These are phyloP conservation scores for Penicillium antarcticum DNA, from an alignment of 495 filamentous ascomycete species.

Conservation along the genomic window DNA sequence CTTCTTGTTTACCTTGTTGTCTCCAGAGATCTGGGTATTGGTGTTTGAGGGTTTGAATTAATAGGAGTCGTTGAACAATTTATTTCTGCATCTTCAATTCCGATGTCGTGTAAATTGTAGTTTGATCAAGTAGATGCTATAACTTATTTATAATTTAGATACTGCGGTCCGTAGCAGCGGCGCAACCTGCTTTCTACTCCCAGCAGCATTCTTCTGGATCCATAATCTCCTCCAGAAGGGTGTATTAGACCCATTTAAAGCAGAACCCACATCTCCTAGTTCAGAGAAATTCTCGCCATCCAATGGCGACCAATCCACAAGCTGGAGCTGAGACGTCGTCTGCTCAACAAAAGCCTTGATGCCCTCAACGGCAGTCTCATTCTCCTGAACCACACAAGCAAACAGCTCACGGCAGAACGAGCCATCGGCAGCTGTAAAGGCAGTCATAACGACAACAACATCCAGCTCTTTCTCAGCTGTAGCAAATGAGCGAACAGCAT, in stretches of 20 bases:
- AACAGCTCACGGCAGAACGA: slow-evolving; percentile 72
- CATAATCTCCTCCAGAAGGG: slow-evolving; percentile 49
- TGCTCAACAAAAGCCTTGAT: slow-evolving; percentile 51
- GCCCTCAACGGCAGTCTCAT: slow-evolving; percentile 38
- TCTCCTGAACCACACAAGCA: slow-evolving; percentile 54
- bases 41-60: slow-evolving; percentile 11
- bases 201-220: slow-evolving; percentile 62
- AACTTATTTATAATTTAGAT: slow-evolving; percentile 26
- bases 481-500: slow-evolving; percentile 50
- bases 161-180: slow-evolving; percentile 73
- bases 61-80: slow-evolving; percentile 7
- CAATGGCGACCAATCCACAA: slow-evolving; percentile 53
- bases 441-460: slow-evolving; percentile 76
- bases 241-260: slow-evolving; percentile 14
- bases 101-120: too few relatives aligned
- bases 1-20: neutral
- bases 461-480: slow-evolving; percentile 51
- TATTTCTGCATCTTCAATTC: neutral
- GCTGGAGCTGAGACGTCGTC: slow-evolving; percentile 45
- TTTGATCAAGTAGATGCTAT: neutral
- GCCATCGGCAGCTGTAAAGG: slow-evolving; percentile 43
- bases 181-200: slow-evolving; percentile 87
- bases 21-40: slow-evolving; percentile 2
- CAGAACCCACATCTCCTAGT: slow-evolving; percentile 31
- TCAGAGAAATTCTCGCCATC: slow-evolving; percentile 36